Base-by-base conservation (phyloP, 371 early-diverging fungal species). In the Zopfochytrium polystomum region DNA sequence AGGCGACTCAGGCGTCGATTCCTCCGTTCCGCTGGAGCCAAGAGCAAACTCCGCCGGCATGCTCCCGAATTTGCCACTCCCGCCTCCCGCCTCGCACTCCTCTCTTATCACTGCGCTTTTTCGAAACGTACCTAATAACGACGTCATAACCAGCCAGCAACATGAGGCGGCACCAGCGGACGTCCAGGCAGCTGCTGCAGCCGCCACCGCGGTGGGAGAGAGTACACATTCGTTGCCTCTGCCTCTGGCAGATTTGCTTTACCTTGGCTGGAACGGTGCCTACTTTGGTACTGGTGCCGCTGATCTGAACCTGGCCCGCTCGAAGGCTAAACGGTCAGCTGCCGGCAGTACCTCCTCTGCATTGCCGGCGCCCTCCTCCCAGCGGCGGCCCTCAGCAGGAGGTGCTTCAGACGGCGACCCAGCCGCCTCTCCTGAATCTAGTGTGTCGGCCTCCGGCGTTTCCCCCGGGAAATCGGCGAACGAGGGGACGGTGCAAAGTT, bases 201-300 rank as follows among this genome's bases (percentile, higher is more conserved):
- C 7, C 18, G 13, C 47, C 13, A 9, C 7, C 7, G 23, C 11
- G 23, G 6, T 9, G 47, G 9, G 7, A 7, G 47, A 47, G 23
- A 7, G 6, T 47, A 22, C 47, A 7, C 13, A 23, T 9, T 9
- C 23, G 18, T 22, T 47, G 47, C 47, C 47, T 7, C 7, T 47
- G 47, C 18, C n/a, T 11, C 6, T 47, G 18, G 25, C n/a, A 22
- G 47, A 47, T 23, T 23, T 47, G 9, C n/a, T 47, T 9, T 47
- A 47, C 22, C 47, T 47, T 47, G 23, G n/a, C 7, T n/a, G 11
- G 47, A 47, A 47, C 25, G 47, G 47, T 7, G 47, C 47, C 25
- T 47, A 47, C 25, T 47, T 47, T 47, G 47, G 47, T 11, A 38
- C 38, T 18, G 38, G 38, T 18, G 38, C 38, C 7, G 18, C 38